These are phyloP conservation scores for Backusella mclennaniae DNA, from an alignment of 192 early-diverging fungal genomes.

Conservation along the genomic window DNA sequence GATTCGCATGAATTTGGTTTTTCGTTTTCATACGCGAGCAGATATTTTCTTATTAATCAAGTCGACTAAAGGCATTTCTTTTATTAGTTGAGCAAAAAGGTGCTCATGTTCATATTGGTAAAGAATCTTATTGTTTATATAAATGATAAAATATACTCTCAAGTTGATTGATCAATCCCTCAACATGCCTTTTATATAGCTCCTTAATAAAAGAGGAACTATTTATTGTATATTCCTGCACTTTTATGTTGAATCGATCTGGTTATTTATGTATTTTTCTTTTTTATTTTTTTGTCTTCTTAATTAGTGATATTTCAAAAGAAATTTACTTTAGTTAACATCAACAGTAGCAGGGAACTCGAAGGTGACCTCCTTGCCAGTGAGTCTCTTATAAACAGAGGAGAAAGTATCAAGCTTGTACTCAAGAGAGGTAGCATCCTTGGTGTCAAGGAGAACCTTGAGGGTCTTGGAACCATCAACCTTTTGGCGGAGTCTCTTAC, in stretches of 20 bases:
- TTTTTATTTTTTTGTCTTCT: constrained; percentile 8
- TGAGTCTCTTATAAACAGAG: constrained; percentile 90
- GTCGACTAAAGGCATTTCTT: no score
- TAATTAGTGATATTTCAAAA: constrained; percentile 16
- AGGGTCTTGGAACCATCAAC: constrained; percentile 90
- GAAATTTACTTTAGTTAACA: constrained; percentile 16
- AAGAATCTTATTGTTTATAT: no score
- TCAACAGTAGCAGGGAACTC: constrained; percentile 78
- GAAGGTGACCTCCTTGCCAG: constrained; percentile 98
- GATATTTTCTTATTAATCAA: no score
- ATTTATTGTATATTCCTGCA: no score
- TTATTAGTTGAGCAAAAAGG: no score
- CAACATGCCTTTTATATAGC: no score
- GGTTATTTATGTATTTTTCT: neutral
- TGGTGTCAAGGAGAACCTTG: constrained; percentile 95
- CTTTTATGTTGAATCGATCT: no score
- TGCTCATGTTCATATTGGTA: no score
- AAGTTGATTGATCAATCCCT: no score
- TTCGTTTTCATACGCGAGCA: neutral
- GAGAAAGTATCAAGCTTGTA: constrained; percentile 99
- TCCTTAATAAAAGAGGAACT: no score
- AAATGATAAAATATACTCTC: no score
- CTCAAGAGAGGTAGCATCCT: constrained; percentile 96
- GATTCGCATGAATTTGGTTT: neutral
- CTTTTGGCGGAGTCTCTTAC: constrained; percentile 96